Conservation (phyloP, 2,329 filamentous ascomycete genomes). For the Cladophialophora chaetospira region DNA sequence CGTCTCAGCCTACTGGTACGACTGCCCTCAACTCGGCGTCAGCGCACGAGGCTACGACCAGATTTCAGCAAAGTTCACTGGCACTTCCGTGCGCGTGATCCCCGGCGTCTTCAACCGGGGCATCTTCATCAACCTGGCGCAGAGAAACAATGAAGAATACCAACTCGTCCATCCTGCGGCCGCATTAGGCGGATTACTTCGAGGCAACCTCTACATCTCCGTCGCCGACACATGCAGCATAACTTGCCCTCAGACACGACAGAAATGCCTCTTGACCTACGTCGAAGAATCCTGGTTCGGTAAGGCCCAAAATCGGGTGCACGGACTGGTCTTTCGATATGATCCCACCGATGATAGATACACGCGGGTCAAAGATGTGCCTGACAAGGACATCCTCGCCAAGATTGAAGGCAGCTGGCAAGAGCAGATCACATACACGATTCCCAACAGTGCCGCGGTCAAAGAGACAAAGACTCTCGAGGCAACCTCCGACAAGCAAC, state of each 20-base stretch:
- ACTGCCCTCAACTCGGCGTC: constrained; percentile 88
- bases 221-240: constrained; percentile 89
- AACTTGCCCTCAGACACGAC: constrained; percentile 82
- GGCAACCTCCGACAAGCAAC: constrained; percentile 60
- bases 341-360: constrained; percentile 83
- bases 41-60: constrained; percentile 91
- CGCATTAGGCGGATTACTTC: constrained; percentile 81
- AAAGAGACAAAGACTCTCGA: constrained; percentile 46
- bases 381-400: constrained; percentile 79
- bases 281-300: constrained; percentile 94
- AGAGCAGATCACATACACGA: constrained; percentile 64
- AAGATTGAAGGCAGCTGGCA: constrained; percentile 87
- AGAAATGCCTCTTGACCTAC: constrained; percentile 92
- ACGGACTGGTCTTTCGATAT: constrained; percentile 88
- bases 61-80: constrained; percentile 95
- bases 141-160: constrained; percentile 83
- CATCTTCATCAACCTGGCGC: constrained; percentile 87
- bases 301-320: constrained; percentile 84
- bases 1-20: constrained; percentile 91
- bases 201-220: constrained; percentile 84
- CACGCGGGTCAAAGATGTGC: constrained; percentile 78
- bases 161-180: constrained; percentile 94
- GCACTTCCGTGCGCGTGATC: constrained; percentile 86
- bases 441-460: constrained; percentile 27
- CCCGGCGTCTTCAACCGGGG: constrained; percentile 93